Conservation (phyloP, 495 filamentous ascomycete genomes). For the Recurvomyces mirabilis region DNA sequence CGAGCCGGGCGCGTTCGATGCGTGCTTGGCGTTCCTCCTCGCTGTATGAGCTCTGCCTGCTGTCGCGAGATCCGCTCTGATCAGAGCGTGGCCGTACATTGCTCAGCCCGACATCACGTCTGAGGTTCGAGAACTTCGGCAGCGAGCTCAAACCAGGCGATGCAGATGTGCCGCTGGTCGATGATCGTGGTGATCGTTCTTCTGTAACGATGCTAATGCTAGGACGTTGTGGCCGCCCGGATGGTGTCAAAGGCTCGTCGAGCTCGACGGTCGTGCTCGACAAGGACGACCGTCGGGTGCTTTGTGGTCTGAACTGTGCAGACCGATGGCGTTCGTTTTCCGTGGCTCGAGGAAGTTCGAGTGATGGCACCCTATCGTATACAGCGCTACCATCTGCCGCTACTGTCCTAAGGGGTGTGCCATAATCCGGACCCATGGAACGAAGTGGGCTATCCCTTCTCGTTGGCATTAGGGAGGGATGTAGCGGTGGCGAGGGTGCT, state of each 20-base stretch:
- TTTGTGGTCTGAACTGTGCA: not conserved
- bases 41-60: not conserved
- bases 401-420: not conserved
- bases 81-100: not conserved
- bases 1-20: conserved; percentile 10
- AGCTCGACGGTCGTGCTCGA: conserved; percentile 9
- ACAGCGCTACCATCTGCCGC: conserved; percentile 9
- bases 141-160: conserved; percentile 14
- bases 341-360: conserved; percentile 7
- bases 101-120: conserved; percentile 1
- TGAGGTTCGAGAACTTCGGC: not conserved
- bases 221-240: not conserved
- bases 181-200: not conserved
- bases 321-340: conserved; percentile 14
- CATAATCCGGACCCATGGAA: not conserved
- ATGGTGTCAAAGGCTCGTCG: not conserved
- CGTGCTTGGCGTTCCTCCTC: conserved; percentile 13
- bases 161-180: not conserved
- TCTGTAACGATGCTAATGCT: conserved; percentile 8
- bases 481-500: conserved; percentile 7
- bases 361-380: conserved; percentile 8
- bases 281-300: not conserved
- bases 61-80: too few species aligned
- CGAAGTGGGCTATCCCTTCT: not conserved
- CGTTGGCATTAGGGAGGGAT: not conserved